These are phyloP conservation scores for Helminthosporium solani DNA, from an alignment of 2,329 filamentous ascomycete species.

Conservation along the genomic window DNA sequence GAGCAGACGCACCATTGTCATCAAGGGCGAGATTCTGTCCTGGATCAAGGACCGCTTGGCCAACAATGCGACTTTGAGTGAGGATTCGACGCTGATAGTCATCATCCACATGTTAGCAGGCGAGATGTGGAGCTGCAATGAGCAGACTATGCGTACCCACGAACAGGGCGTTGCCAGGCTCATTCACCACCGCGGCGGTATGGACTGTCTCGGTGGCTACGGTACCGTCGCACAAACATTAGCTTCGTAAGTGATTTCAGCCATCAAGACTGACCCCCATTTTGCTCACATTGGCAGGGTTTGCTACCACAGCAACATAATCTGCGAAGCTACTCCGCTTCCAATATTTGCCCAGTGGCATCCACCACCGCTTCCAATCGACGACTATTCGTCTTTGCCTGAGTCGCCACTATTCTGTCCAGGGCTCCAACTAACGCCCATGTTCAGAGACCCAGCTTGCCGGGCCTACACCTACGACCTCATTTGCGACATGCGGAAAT, in stretches of 20 bases:
- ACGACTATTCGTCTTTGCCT: slow-evolving; percentile 17
- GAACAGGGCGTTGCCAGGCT: slow-evolving; percentile 25
- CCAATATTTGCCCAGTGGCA: slow-evolving; percentile 19
- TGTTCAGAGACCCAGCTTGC: slow-evolving; percentile 23
- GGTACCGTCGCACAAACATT: slow-evolving; percentile 20
- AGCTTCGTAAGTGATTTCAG: slow-evolving; percentile 22
- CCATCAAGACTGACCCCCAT: not conserved
- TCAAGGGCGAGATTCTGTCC: slow-evolving; percentile 29
- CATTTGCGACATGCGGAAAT: slow-evolving; percentile 33
- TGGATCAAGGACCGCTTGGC: slow-evolving; percentile 29
- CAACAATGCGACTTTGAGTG: slow-evolving; percentile 7
- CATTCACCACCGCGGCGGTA: slow-evolving; percentile 25
- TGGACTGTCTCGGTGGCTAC: slow-evolving; percentile 14
- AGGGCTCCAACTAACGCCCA: slow-evolving; percentile 19
- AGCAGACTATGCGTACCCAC: slow-evolving; percentile 26
- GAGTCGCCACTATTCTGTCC: slow-evolving; percentile 40
- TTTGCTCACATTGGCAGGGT: slow-evolving; percentile 8
- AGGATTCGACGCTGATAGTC: slow-evolving; percentile 30
- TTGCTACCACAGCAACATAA: slow-evolving; percentile 28
- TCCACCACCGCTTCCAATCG: slow-evolving; percentile 4
- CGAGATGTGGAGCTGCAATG: slow-evolving; percentile 35
- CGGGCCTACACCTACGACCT: slow-evolving; percentile 23
- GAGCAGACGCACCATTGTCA: slow-evolving; percentile 24
- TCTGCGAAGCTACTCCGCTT: slow-evolving; percentile 26
- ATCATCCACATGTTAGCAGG: slow-evolving; percentile 33